phyloP scores from a whole-genome alignment of 108 stramenopile genomes.

The Seminavis robusta region DNA sequence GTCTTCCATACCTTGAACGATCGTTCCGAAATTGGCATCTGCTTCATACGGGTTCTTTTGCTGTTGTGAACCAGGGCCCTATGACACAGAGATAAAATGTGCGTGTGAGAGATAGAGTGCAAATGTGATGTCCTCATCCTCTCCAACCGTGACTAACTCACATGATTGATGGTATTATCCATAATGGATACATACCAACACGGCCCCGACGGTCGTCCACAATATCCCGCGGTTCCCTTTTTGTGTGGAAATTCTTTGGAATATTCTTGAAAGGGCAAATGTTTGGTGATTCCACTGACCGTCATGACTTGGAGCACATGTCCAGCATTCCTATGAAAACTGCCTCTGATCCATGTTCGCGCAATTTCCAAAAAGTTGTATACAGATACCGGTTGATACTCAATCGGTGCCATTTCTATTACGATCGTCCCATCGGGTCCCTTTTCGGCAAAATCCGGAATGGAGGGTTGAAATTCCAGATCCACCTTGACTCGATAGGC shows the following conservation, averaged over 20 bases:
- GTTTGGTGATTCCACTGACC: slow-evolving; percentile 19
- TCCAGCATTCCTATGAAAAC: slow-evolving; percentile 78
- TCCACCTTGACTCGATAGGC: slow-evolving; percentile 60
- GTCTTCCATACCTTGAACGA: slow-evolving; percentile 65
- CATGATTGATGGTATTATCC: slow-evolving; percentile 76
- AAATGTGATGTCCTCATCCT: not conserved
- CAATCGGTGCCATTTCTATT: slow-evolving; percentile 67
- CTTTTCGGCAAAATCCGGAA: slow-evolving; percentile 46
- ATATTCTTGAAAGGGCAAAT: slow-evolving; percentile 89
- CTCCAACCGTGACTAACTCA: too few relatives aligned
- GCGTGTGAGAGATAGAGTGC: too few relatives aligned
- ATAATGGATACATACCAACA: slow-evolving; percentile 72
- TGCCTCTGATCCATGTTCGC: slow-evolving; percentile 58
- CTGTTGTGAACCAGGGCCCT: slow-evolving; percentile 83
- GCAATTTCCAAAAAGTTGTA: slow-evolving; percentile 82
- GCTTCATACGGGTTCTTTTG: slow-evolving; percentile 87
- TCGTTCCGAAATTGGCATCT: slow-evolving; percentile 82
- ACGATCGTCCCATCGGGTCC: slow-evolving; percentile 43
- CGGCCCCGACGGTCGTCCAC: slow-evolving; percentile 82
- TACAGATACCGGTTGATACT: slow-evolving; percentile 62
- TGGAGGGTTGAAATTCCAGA: slow-evolving; percentile 71
- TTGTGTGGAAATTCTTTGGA: slow-evolving; percentile 66
- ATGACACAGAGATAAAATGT: too few relatives aligned
- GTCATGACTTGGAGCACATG: slow-evolving; percentile 80
- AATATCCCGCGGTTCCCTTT: slow-evolving; percentile 82